phyloP scores from a whole-genome alignment of 1,139 yeast species.

The Blastobotrys persicus region DNA sequence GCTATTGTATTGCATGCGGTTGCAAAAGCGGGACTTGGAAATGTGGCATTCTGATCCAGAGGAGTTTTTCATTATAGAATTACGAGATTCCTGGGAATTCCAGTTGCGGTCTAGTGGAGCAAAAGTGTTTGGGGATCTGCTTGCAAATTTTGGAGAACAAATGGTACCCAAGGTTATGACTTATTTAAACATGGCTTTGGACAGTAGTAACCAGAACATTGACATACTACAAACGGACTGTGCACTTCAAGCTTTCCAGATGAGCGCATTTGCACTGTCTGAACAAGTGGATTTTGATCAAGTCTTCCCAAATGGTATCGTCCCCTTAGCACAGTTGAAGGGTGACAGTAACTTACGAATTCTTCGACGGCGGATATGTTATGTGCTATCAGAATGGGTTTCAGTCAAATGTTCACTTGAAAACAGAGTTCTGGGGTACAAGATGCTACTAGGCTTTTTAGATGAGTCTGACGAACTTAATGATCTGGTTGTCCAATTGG shows the following conservation, averaged over 20 bases:
- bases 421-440: constrained; percentile 59
- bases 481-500: constrained; percentile 72
- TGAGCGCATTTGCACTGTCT: constrained; percentile 65
- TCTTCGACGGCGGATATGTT: constrained; percentile 72
- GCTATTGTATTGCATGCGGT: constrained; percentile 67
- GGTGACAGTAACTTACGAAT: constrained; percentile 41
- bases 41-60: constrained; percentile 85
- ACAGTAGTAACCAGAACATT: constrained; percentile 33
- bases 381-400: constrained; percentile 80
- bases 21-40: constrained; percentile 74
- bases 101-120: constrained; percentile 89
- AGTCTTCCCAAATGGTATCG: constrained; percentile 54
- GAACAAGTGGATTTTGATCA: constrained; percentile 64
- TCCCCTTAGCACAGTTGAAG: constrained; percentile 43
- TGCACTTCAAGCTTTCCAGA: constrained; percentile 74
- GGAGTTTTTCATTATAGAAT: constrained; percentile 85
- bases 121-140: constrained; percentile 72
- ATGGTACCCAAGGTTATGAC: constrained; percentile 60
- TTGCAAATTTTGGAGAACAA: constrained; percentile 60
- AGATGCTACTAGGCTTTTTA: constrained; percentile 49
- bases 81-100: constrained; percentile 75
- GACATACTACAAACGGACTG: constrained; percentile 70
- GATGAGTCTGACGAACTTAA: constrained; percentile 41
- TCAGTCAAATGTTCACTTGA: constrained; percentile 60
- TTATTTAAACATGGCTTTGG: constrained; percentile 56